These are phyloP conservation scores for Umbilicaria muhlenbergii DNA, from an alignment of 495 filamentous ascomycete genomes.

Conservation along the genomic window DNA sequence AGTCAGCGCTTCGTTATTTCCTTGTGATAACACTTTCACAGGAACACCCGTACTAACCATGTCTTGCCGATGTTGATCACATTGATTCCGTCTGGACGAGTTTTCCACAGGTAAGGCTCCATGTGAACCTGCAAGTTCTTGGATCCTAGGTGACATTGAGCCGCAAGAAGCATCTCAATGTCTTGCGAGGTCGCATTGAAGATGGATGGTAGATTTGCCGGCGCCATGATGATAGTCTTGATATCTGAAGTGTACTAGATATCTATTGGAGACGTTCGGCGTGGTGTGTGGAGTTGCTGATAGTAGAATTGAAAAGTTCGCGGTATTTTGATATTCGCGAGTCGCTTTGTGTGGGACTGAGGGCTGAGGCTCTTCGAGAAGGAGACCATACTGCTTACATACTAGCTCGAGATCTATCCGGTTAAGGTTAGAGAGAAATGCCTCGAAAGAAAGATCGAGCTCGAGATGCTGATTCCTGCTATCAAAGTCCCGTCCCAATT, in stretches of 20 bases:
- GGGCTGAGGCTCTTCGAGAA: no score
- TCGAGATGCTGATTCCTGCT: no score
- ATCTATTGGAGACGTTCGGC: slow-evolving; percentile 32
- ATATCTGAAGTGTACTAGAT: slow-evolving; percentile 27
- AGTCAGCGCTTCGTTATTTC: slow-evolving; percentile 11
- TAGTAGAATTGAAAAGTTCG: slow-evolving; percentile 9
- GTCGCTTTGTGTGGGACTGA: not conserved
- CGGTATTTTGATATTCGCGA: slow-evolving; percentile 12
- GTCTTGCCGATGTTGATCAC: slow-evolving; percentile 99
- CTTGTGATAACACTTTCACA: not conserved
- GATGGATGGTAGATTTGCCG: slow-evolving; percentile 72
- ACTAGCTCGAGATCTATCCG: no score
- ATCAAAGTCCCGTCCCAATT: no score
- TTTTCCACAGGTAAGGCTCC: slow-evolving; percentile 99
- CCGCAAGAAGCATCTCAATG: slow-evolving; percentile 97
- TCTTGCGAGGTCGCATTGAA: slow-evolving; percentile 80
- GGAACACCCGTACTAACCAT: slow-evolving; percentile 47
- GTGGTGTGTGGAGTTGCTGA: slow-evolving; percentile 15
- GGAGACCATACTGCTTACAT: no score
- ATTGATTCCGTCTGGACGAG: slow-evolving; percentile 92
- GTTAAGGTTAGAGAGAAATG: no score
- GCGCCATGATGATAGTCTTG: slow-evolving; percentile 73
- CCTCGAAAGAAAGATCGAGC: no score
- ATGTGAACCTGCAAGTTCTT: slow-evolving; percentile 99
- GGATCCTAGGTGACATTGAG: slow-evolving; percentile 90